Evolutionary conservation across 306 rosid species (phyloP), one percentile per base, ranked within the genome.

Genomic region (Sophora flavescens): DNA sequence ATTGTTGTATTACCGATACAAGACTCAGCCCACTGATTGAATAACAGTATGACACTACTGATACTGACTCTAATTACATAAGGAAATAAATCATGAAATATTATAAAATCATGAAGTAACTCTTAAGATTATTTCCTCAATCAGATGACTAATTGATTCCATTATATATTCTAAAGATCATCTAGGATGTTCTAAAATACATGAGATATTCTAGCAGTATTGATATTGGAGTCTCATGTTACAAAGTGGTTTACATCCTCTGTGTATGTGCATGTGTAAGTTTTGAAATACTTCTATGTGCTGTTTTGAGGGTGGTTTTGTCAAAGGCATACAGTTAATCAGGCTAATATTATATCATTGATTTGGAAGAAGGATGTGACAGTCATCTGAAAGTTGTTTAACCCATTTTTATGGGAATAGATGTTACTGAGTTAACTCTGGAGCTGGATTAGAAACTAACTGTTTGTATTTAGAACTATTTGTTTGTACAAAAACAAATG

Each of bases 241-340:
- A 12, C 51, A 45, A 4, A 42, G 2, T 45, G 51, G 51, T 45
- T 11, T 42, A 2, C 10, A 8, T 42, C 14, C 48, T 30, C 2
- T 45, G n/a, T 45, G 15, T 45, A 12, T 11, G 51, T 12, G 15
- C 51, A 45, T 1, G 14, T 45, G 51, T 45, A 45, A 45, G 6
- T 13, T 45, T 45, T 45, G 15, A 45, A 58, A 68, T 59, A 22
- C 57, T 53, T 13, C 2, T 5, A 17, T 60, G 12, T 22, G 32
- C 12, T 41, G 58, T 53, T 57, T 16, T 45, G 67, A 10, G 48
- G 3, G 45, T 56, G 51, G 74, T 70, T 35, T 51, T 70, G 42
- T 60, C 17, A 33, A 64, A 36, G 44, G 12, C 44, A 30, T 22
- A 0, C 4, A 35, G 16, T 32, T 63, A 48, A 74, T 53, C 47